Percentiles rank a stretch among this genome's conserved stretches.
Conservation (phyloP, 2,329 filamentous ascomycete species). For the Fusarium bactridioides region DNA sequence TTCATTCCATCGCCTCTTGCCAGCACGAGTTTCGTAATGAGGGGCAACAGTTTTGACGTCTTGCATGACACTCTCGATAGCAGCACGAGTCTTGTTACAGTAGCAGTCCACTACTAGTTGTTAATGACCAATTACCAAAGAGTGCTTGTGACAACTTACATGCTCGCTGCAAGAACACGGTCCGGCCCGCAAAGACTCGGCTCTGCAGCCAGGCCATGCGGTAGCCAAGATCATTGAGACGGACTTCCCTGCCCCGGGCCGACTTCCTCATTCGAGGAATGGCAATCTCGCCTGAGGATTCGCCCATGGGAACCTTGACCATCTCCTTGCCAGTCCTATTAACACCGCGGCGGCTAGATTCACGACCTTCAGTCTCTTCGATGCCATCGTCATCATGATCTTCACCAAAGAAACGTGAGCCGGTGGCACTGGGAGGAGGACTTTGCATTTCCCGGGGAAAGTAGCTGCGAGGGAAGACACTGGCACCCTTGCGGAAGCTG, state of each 20-base stretch:
- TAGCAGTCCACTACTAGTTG: constrained; percentile 81
- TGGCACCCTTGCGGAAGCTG: constrained; percentile 88
- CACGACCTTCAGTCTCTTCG: constrained; percentile 59
- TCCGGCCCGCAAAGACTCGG: constrained; percentile 85
- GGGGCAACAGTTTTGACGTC: constrained; percentile 77
- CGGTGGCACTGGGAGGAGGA: constrained; percentile 77
- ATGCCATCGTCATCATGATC: constrained; percentile 65
- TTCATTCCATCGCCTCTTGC: constrained; percentile 80
- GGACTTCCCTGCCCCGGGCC: constrained; percentile 81
- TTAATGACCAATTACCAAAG: constrained; percentile 7
- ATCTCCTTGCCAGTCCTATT: constrained; percentile 49
- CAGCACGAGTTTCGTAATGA: constrained; percentile 88
- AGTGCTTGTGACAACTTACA: constrained; percentile 65
- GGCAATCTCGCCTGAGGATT: constrained; percentile 77
- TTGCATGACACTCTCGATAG: constrained; percentile 80
- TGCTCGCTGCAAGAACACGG: constrained; percentile 88
- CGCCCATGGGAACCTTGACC: constrained; percentile 69
- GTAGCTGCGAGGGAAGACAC: constrained; percentile 90
- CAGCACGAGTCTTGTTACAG: constrained; percentile 86
- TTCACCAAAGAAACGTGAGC: constrained; percentile 77
- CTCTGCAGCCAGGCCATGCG: constrained; percentile 98
- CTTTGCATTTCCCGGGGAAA: constrained; percentile 94
- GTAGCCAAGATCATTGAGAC: constrained; percentile 91
- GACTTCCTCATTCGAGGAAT: constrained; percentile 77
- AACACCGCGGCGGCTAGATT: constrained; percentile 47